These are phyloP conservation scores for Endocladia muricata DNA, from an alignment of 31 red algal species.

Conservation along the genomic window DNA sequence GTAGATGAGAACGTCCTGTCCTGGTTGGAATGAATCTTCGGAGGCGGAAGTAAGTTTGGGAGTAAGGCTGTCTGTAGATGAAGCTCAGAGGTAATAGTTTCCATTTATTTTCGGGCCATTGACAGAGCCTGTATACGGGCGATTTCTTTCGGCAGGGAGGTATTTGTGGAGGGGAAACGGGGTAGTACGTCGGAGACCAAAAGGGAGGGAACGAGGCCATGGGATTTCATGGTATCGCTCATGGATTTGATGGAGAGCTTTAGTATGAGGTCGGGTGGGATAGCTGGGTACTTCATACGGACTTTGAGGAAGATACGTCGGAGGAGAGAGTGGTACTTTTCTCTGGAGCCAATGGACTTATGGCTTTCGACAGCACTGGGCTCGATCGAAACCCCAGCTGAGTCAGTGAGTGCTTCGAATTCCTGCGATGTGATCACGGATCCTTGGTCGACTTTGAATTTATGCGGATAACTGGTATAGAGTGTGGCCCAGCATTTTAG, in stretches of 20 bases:
- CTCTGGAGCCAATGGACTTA: slow-evolving; percentile 22
- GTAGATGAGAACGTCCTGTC: background rate
- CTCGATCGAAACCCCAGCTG: background rate
- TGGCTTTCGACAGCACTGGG: slow-evolving; percentile 6
- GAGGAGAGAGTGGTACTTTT: slow-evolving; percentile 34
- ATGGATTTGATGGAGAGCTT: slow-evolving; percentile 24
- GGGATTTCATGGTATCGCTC: slow-evolving; percentile 26
- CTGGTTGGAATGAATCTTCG: background rate
- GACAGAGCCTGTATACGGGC: slow-evolving; percentile 17
- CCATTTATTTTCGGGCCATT: slow-evolving; percentile 19
- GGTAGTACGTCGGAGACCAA: slow-evolving; percentile 25
- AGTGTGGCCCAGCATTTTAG: background rate
- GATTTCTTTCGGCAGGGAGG: slow-evolving; percentile 7
- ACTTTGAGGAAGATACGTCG: slow-evolving; percentile 1
- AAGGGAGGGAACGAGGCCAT: slow-evolving; percentile 6
- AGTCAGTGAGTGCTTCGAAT: background rate
- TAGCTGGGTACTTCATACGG: background rate
- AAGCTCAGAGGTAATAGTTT: slow-evolving; percentile 6
- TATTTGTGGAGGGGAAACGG: background rate
- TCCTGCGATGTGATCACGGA: slow-evolving; percentile 10
- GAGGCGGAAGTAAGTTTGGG: background rate
- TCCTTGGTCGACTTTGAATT: background rate
- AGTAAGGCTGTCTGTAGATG: background rate
- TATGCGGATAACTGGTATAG: slow-evolving; percentile 11
- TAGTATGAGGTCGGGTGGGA: background rate